These are phyloP conservation scores for Sporothrix sp. DNA, from an alignment of 2,329 filamentous ascomycete species.

Conservation along the genomic window DNA sequence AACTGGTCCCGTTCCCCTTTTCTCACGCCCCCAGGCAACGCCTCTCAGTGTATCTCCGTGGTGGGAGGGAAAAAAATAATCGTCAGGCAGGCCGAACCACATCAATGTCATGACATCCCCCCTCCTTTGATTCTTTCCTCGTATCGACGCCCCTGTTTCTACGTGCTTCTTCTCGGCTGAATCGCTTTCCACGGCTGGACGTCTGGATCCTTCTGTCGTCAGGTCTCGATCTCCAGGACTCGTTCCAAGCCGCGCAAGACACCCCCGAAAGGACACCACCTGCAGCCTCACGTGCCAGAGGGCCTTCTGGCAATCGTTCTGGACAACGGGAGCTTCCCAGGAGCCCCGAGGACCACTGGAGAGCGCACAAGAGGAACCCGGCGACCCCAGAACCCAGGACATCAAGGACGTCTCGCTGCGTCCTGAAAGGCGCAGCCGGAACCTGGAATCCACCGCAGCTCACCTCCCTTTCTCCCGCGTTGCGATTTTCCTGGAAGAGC, in stretches of 20 bases:
- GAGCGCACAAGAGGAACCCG: background rate
- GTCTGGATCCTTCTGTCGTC: too few species aligned
- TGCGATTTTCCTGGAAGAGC: background rate
- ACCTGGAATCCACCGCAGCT: too few species aligned
- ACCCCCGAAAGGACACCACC: background rate
- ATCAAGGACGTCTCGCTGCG: background rate
- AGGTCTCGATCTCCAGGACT: background rate
- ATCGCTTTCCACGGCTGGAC: too few species aligned
- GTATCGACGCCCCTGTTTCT: too few species aligned
- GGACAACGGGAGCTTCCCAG: background rate
- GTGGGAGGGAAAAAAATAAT: background rate
- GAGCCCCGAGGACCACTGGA: background rate
- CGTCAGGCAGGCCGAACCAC: background rate
- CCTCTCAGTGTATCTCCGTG: background rate
- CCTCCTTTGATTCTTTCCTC: too few species aligned
- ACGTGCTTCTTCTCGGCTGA: too few species aligned
- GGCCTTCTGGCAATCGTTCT: background rate
- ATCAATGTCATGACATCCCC: conserved; percentile 1
- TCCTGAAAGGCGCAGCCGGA: too few species aligned
- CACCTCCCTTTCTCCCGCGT: background rate
- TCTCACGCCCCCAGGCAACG: background rate
- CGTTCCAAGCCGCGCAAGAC: background rate
- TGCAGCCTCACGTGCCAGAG: background rate
- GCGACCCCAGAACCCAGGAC: background rate
- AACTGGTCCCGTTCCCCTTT: background rate